Evolutionary conservation across 495 filamentous ascomycete genomes (phyloP), one percentile per base, ranked within the genome.

Genomic region (Chlorociboria aeruginascens): DNA sequence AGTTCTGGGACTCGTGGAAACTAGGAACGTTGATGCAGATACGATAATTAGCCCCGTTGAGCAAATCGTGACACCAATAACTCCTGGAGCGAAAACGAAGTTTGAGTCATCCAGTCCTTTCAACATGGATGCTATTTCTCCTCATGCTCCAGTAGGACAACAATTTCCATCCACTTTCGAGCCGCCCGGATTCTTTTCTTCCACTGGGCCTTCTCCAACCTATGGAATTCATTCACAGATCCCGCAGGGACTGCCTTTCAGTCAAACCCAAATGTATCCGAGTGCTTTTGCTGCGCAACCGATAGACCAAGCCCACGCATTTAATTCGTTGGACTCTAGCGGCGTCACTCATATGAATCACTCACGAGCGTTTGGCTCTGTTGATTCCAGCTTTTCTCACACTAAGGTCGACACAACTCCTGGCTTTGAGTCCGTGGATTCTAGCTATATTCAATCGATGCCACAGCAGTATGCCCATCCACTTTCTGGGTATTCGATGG

Each of bases 1-100:
- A 0, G 77, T 96, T 41, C 65, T 95, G 40, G 74, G 74, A 44
- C 74, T 97, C 7, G 82, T 90, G n/a, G 69, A 68, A 38, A 62
- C 66, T 36, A 73, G 69, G 49, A 68, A 73, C 28, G 70, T 82
- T 20, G 72, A 76, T 17, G 67, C 71, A 13, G 70, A 79, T 50
- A 80, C 74, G 28, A 71, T 78, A 53, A 79, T 81, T 63, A 80
- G 77, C 54, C 77, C 77, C 10, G 70, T 80, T 36, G 75, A 81
- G 48, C 72, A 74, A 17, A 72, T 49, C 38, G 28, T 55, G 13
- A 55, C 55, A 3, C 58, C 58, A 12, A 35, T 58, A 6, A 55
- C 58, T 12, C 58, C 54, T 8, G 39, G 39, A 16, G 29, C 25
- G 14, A 37, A 35, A 12, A 32, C 52, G 8, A 56, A 60, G 13